phyloP scores from a whole-genome alignment of 202 grass and related monocot genomes.

The Carex sylvatica region DNA sequence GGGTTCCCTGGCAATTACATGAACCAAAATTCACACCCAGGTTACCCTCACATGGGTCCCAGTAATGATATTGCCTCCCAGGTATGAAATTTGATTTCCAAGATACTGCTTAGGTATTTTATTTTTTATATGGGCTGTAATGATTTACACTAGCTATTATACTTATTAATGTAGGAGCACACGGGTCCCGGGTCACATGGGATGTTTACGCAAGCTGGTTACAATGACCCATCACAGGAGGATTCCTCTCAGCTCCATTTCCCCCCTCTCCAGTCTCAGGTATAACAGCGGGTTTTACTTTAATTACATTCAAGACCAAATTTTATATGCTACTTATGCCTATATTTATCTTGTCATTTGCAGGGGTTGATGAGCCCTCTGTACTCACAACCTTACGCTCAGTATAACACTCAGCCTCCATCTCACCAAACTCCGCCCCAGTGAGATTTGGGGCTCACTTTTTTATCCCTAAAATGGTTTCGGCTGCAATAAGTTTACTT shows the following conservation, averaged over 20 bases:
- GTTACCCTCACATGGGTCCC: slow-evolving; percentile 76
- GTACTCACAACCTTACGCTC: slow-evolving; percentile 81
- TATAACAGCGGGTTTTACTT: neutral
- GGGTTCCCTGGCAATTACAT: slow-evolving; percentile 83
- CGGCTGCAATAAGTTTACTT: slow-evolving; percentile 40
- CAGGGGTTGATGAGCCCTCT: slow-evolving; percentile 85
- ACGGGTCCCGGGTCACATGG: slow-evolving; percentile 90
- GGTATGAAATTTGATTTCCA: slow-evolving; percentile 33
- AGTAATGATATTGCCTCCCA: slow-evolving; percentile 82
- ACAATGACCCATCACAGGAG: slow-evolving; percentile 85
- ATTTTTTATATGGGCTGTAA: neutral
- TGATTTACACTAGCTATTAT: slow-evolving; percentile 17
- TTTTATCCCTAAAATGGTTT: slow-evolving; percentile 45
- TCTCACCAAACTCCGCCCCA: slow-evolving; percentile 78
- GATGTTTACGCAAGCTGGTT: slow-evolving; percentile 87
- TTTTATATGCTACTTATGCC: neutral
- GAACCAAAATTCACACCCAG: slow-evolving; percentile 85
- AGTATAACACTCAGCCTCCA: slow-evolving; percentile 88
- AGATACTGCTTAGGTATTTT: slow-evolving; percentile 15
- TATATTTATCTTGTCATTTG: slow-evolving; percentile 19
- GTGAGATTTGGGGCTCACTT: slow-evolving; percentile 43
- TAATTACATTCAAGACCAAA: neutral
- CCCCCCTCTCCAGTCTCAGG: slow-evolving; percentile 90
- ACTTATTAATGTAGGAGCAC: slow-evolving; percentile 63
- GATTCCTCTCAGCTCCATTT: slow-evolving; percentile 91